Evolutionary conservation across 768 basidiomycete species (phyloP), one percentile per base, ranked within the genome.

Genomic region (Panus rudis): DNA sequence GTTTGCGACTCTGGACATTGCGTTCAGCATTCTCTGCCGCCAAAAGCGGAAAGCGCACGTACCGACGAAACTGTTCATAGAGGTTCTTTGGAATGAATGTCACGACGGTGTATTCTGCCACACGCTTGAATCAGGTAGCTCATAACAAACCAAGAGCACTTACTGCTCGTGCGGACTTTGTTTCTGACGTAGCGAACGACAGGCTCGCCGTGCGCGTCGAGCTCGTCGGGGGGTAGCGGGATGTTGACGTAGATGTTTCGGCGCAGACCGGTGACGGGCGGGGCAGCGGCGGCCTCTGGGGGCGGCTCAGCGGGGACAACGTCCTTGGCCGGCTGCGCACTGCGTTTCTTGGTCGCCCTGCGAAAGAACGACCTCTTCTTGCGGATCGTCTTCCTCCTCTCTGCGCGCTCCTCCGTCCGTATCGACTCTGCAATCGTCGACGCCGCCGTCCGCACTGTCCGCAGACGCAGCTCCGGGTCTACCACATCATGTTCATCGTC

Each of bases 31-130:
- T n/a, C n/a, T n/a, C n/a, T n/a, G n/a, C n/a, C n/a, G n/a, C n/a
- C n/a, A n/a, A n/a, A n/a, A n/a, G n/a, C n/a, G n/a, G n/a, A n/a
- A n/a, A n/a, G n/a, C 21, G 12, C 23, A 55, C 76, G 51, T 48
- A 84, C 83, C 93, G 76, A 48, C 89, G 74, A 59, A 98, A 99
- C 59, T 99, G 94, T 63, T 97, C 92, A 52, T 81, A 89, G 51
- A 98, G 64, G 60, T 97, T 96, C 74, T 89, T 92, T 8, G 93
- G 93, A 33, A 98, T 53, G 59, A 97, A 98, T 1, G 91, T 88
- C 39, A 96, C 38, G 37, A 89, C 61, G 21, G 92, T 94, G 65
- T 97, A 98, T 64, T 93, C 90, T 92, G 57, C n/a, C n/a, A 35
- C 8, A 17, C 6, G 20, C 16, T 6, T 2, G 1, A 3, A 39